Percentiles rank a stretch among this genome's conserved stretches.
These are phyloP conservation scores for Coemansia sp. DNA, from an alignment of 192 early-diverging fungal species.

Conservation along the genomic window DNA sequence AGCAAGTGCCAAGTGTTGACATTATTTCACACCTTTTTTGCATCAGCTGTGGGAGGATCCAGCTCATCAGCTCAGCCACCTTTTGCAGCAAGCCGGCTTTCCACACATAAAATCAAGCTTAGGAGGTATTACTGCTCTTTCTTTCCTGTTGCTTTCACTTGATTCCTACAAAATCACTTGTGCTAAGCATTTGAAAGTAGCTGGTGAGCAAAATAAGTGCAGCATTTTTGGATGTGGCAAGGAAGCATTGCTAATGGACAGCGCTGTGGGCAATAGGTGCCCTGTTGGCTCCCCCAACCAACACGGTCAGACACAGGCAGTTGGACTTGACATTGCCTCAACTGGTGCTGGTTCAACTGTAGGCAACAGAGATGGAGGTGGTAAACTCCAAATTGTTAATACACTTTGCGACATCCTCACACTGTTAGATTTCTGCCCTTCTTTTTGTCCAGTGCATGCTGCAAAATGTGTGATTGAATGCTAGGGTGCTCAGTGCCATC, in stretches of 20 bases:
- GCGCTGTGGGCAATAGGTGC: not conserved
- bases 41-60: not conserved
- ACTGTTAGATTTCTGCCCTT: no score
- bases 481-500: no score
- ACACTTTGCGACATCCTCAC: no score
- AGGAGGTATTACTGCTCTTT: not conserved
- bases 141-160: no score
- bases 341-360: not conserved
- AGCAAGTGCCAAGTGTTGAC: not conserved
- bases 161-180: not conserved
- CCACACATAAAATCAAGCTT: not conserved
- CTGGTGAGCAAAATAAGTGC: conserved; percentile 5
- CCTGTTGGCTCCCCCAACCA: not conserved
- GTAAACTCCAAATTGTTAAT: not conserved
- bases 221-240: conserved; percentile 37
- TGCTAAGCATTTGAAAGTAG: not conserved
- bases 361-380: not conserved
- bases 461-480: no score
- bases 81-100: not conserved
- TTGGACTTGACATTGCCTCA: not conserved
- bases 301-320: not conserved
- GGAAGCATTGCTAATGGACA: conserved; percentile 8
- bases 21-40: not conserved
- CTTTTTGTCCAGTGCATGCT: no score
- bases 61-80: not conserved